Conservation (phyloP, 2,329 filamentous ascomycete species). For the Beauveria australis region DNA sequence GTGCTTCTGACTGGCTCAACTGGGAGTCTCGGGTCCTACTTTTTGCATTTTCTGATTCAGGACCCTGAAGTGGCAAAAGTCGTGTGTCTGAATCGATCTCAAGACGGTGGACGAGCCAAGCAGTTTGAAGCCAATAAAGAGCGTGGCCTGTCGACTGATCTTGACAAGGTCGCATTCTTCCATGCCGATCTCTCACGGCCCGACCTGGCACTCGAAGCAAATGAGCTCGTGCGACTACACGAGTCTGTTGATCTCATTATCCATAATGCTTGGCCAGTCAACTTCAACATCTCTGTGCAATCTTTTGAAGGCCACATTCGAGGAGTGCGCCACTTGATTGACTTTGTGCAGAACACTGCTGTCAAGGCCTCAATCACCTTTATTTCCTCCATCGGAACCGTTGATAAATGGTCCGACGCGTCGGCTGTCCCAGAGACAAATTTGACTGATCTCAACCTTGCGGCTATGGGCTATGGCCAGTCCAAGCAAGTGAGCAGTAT, state of each 20-base stretch:
- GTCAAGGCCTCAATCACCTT: conserved; percentile 33
- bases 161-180: conserved; percentile 37
- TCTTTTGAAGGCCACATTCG: conserved; percentile 43
- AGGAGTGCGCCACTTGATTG: conserved; percentile 40
- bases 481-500: conserved; percentile 34
- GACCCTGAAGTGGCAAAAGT: conserved; percentile 13
- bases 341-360: conserved; percentile 27
- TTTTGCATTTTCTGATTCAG: conserved; percentile 35
- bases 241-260: conserved; percentile 36
- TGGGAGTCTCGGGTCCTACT: conserved; percentile 76
- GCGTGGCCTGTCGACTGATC: conserved; percentile 30
- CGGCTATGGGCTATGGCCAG: conserved; percentile 32
- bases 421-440: conserved; percentile 30
- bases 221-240: conserved; percentile 28
- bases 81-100: conserved; percentile 21
- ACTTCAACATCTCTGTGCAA: conserved; percentile 40
- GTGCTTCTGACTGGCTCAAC: conserved; percentile 82
- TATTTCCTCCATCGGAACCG: conserved; percentile 34
- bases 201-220: conserved; percentile 37
- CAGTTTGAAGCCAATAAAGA: conserved; percentile 28
- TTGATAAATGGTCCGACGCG: conserved; percentile 24
- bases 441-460: conserved; percentile 25
- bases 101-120: conserved; percentile 29
- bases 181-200: conserved; percentile 39
- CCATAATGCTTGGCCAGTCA: conserved; percentile 44